A percentile compares a stretch with the other conserved stretches of the same genome.
These are phyloP conservation scores for Pseudopithomyces maydicus DNA, from an alignment of 2,329 filamentous ascomycete genomes.

Conservation along the genomic window DNA sequence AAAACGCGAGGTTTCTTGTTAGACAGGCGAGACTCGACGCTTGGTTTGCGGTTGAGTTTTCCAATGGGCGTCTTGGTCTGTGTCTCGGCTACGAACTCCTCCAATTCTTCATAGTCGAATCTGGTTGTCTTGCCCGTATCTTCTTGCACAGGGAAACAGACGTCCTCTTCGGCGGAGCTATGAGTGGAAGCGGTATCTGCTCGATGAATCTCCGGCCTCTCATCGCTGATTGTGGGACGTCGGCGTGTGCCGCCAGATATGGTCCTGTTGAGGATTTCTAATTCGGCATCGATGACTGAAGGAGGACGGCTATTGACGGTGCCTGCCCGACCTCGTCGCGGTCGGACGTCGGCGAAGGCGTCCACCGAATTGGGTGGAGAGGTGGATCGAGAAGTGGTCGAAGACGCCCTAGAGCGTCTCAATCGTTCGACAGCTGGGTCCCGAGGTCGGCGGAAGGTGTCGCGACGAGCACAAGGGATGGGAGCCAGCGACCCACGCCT, in stretches of 20 bases:
- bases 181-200: conserved; percentile 65
- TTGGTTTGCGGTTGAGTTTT: conserved; percentile 45
- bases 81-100: conserved; percentile 79
- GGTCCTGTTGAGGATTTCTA: conserved; percentile 69
- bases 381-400: conserved; percentile 66
- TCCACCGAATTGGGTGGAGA: conserved; percentile 98
- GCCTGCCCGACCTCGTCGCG: conserved; percentile 71
- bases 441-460: conserved; percentile 50
- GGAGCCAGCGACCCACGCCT: conserved; percentile 52
- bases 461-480: conserved; percentile 49
- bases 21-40: conserved; percentile 48
- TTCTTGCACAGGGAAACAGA: conserved; percentile 79
- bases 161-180: conserved; percentile 81
- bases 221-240: conserved; percentile 64
- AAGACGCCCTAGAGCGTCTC: conserved; percentile 53
- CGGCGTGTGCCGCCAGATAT: conserved; percentile 70
- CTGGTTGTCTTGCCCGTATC: conserved; percentile 80
- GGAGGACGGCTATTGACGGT: conserved; percentile 64
- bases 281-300: conserved; percentile 47
- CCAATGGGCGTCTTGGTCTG: conserved; percentile 54
- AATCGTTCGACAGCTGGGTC: conserved; percentile 39
- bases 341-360: conserved; percentile 78
- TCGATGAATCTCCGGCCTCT: conserved; percentile 64
- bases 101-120: conserved; percentile 89
- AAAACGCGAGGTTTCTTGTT: conserved; percentile 61